Evolutionary conservation across 768 basidiomycete genomes (phyloP).

Genomic region (Amanita rimosa): DNA sequence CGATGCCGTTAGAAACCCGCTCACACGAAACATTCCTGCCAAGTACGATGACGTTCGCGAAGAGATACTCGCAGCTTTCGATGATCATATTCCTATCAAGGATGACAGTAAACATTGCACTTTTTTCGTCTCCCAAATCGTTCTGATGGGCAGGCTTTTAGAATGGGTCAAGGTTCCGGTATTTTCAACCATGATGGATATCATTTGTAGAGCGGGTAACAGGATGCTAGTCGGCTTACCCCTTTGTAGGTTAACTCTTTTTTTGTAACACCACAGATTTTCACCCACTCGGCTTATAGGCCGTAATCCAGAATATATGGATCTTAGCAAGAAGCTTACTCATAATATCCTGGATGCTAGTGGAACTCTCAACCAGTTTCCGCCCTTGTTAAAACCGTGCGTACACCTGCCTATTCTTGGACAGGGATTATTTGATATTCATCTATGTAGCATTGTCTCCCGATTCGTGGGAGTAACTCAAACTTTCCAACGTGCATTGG

Average conservation of each 20-base stretch:
- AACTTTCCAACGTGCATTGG: no score
- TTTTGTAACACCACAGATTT: not conserved
- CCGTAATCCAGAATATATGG: slow-evolving; percentile 12
- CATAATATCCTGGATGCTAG: slow-evolving; percentile 10
- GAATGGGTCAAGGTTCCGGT: no score
- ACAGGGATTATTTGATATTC: not conserved
- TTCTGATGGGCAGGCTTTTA: no score
- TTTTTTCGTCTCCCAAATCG: no score
- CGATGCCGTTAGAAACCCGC: slow-evolving; percentile 13
- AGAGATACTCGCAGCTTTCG: no score
- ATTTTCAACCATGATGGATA: no score
- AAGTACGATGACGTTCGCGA: not conserved
- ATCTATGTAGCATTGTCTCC: slow-evolving; percentile 9
- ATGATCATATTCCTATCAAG: no score
- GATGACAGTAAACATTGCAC: no score
- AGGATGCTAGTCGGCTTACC: no score
- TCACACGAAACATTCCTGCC: slow-evolving; percentile 17
- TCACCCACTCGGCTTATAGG: slow-evolving; percentile 8
- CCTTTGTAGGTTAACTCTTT: slow-evolving; percentile 4
- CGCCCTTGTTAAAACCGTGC: slow-evolving; percentile 15
- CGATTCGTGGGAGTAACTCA: no score
- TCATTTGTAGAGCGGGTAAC: no score
- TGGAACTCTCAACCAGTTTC: slow-evolving; percentile 14
- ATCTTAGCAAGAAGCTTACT: slow-evolving; percentile 10
- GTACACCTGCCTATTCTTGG: not conserved